These are phyloP conservation scores for Arabidopsis thaliana DNA, from an alignment of 345 rosid genomes.

Conservation along the genomic window DNA sequence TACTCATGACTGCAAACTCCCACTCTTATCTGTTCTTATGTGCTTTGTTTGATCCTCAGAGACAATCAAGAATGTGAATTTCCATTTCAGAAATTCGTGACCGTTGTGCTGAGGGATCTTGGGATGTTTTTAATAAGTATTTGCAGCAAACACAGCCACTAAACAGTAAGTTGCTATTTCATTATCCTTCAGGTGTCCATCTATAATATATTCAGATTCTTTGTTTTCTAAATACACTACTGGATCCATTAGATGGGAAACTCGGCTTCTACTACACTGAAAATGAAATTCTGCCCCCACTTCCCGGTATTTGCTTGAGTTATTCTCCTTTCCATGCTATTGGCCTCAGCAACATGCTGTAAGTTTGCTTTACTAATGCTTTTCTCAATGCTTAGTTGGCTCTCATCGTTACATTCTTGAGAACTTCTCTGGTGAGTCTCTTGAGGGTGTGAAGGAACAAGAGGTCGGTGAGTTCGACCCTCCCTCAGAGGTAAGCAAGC, in stretches of 20 bases:
- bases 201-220: conserved; percentile 24
- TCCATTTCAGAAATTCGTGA: conserved; percentile 65
- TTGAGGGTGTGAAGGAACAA: conserved; percentile 53
- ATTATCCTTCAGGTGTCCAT: conserved; percentile 2
- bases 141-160: conserved; percentile 78
- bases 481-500: conserved; percentile 74
- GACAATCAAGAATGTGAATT: background rate
- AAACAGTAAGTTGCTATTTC: conserved; percentile 56
- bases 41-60: conserved; percentile 1
- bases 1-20: conserved; percentile 33
- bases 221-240: conserved; percentile 39
- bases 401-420: conserved; percentile 72
- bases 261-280: conserved; percentile 96
- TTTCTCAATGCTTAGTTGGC: conserved; percentile 61
- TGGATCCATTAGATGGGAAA: conserved; percentile 70
- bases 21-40: background rate
- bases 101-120: conserved; percentile 67
- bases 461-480: conserved; percentile 83
- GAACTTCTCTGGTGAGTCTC: conserved; percentile 56
- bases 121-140: conserved; percentile 77
- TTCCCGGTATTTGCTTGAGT: conserved; percentile 65
- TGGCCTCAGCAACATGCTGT: background rate
- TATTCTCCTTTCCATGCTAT: background rate
- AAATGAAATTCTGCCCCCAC: conserved; percentile 96
- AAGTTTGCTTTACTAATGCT: conserved; percentile 9